Base-by-base conservation (phyloP, 2,329 filamentous ascomycete genomes). In the Apiospora arundinis region DNA sequence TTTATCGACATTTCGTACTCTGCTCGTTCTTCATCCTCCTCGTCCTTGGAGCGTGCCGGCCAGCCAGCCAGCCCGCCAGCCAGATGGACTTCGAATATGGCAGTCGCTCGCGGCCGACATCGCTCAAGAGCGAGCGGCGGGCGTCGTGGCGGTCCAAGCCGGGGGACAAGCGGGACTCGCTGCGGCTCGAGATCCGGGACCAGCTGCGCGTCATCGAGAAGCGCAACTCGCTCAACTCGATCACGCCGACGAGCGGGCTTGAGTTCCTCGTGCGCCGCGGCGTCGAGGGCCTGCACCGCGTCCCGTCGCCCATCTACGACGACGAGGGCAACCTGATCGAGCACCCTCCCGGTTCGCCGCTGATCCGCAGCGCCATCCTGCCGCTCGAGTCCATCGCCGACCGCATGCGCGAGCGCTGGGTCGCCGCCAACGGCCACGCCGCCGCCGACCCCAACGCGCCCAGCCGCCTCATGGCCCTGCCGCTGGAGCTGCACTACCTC, bases 401-500 rank as follows among this genome's bases (percentile, higher is more conserved):
- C 52, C 71, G 71, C 45, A 72, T 72, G 69, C 60, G 71, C 42
- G 66, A 72, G 63, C 49, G 23, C 12, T 49, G 69, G 46, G 46
- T 9, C 12, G n/a, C 37, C 12, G 69, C 70, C 52, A 70, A 70
- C 21, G 28, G 56, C 16, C 12, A 49, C 23, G 69, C 67, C 21
- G 68, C 69, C 21, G 68, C 69, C 32, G 32, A 70, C 46, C 40
- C 37, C n/a, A 66, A 70, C 45, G 65, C 25, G 2, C 72, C 72
- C 12, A 66, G 66, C 21, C 66, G 71, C 23, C 73, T 86, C 4
- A 74, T 83, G 46, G 77, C 76, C 37, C 78, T 86, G 0, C 84
- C 85, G 4, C 76, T 77, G 9, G 85, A 86, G 75, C 74, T 86
- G 7, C 82, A 85, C 69, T 76, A 85, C 60, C 76, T 81, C 74